Evolutionary conservation across 208 protist genomes (phyloP).

Genomic region (Trichomonas tenax): DNA sequence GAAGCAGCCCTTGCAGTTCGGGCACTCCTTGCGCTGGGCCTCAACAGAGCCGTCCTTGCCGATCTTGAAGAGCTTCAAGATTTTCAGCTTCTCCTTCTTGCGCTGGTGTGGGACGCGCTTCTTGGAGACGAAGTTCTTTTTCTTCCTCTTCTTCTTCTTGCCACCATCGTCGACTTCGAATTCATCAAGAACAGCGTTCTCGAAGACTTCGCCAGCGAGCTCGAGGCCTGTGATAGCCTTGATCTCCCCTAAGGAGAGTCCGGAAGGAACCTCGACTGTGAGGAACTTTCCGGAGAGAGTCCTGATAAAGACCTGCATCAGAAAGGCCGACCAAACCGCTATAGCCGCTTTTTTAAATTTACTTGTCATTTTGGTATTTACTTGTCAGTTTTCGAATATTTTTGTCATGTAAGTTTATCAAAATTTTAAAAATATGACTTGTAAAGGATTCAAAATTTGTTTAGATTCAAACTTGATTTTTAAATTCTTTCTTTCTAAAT

Average conservation of each 20-base stretch:
- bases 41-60: constrained; percentile 83
- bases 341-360: background rate
- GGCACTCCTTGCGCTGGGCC: constrained; percentile 79
- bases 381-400: no score
- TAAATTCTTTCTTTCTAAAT: no score
- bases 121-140: constrained; percentile 92
- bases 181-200: constrained; percentile 63
- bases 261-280: constrained; percentile 64
- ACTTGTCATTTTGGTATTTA: no score
- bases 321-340: background rate
- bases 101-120: constrained; percentile 93
- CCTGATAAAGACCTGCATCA: constrained; percentile 71
- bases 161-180: constrained; percentile 75
- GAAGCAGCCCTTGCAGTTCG: constrained; percentile 91
- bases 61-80: constrained; percentile 98
- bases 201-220: constrained; percentile 72
- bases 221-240: constrained; percentile 74
- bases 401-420: no score
- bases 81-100: constrained; percentile 95
- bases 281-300: constrained; percentile 72
- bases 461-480: no score
- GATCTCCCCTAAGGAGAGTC: constrained; percentile 71
- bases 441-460: no score
- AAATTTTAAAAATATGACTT: no score
- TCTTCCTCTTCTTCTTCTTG: constrained; percentile 98